Conservation (phyloP, 495 filamentous ascomycete genomes). For the Pyrenula massariospora region DNA sequence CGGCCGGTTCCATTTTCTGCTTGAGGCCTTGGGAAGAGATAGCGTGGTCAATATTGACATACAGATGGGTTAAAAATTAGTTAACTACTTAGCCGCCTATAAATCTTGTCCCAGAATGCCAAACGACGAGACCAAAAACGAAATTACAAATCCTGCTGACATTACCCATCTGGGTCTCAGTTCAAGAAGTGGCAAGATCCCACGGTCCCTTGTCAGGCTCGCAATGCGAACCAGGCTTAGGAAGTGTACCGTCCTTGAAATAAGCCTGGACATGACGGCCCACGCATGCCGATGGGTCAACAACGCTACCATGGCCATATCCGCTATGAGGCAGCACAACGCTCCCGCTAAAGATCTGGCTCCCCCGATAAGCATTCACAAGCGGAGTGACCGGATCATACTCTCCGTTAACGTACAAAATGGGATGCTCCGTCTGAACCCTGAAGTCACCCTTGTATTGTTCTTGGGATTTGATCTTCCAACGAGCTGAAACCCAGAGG, state of each 20-base stretch:
- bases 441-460: constrained; percentile 25
- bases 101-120: no score
- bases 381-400: constrained; percentile 32
- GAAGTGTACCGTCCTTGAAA: neutral
- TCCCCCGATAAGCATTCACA: constrained; percentile 35
- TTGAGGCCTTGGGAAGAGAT: no score
- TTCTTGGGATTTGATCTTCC: constrained; percentile 31
- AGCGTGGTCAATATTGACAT: no score
- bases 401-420: constrained; percentile 31
- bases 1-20: no score
- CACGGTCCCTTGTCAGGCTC: neutral
- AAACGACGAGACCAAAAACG: no score
- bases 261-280: neutral
- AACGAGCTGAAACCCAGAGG: constrained; percentile 22
- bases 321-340: constrained; percentile 38
- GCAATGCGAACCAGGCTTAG: neutral
- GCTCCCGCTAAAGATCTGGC: constrained; percentile 36
- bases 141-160: no score
- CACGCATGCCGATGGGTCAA: neutral
- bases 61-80: no score
- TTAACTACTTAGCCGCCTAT: no score
- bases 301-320: constrained; percentile 19
- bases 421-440: constrained; percentile 29
- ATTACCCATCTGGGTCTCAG: neutral
- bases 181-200: neutral